Conservation (phyloP, 2,329 filamentous ascomycete genomes). For the Venturia effusa region DNA sequence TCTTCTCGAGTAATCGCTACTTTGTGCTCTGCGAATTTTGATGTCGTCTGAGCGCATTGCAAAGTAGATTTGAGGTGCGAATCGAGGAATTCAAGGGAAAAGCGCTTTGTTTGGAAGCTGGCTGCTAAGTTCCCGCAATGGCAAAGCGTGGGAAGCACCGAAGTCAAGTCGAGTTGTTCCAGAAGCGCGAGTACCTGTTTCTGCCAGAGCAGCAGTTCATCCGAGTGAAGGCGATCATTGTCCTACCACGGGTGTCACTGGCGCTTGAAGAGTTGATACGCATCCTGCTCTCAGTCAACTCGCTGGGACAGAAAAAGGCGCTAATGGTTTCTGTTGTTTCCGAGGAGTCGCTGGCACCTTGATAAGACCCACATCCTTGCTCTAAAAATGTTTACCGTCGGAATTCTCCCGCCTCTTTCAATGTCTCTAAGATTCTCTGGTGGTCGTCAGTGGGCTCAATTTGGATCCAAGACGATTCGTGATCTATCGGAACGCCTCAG, state of each 20-base stretch:
- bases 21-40: too few species aligned
- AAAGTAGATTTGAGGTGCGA: too few species aligned
- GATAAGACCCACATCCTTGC: not conserved
- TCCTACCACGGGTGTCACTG: not conserved
- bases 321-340: not conserved
- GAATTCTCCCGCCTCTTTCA: not conserved
- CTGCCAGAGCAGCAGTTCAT: not conserved
- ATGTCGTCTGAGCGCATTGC: too few species aligned
- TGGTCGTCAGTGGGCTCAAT: not conserved
- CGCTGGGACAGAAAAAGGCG: not conserved
- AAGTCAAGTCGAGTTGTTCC: too few species aligned
- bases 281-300: not conserved
- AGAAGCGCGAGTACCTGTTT: not conserved
- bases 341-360: too few species aligned
- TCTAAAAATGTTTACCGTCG: not conserved
- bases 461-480: too few species aligned
- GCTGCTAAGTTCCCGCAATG: too few species aligned
- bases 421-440: not conserved
- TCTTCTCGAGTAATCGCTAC: too few species aligned
- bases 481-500: not conserved
- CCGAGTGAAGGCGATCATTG: not conserved
- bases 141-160: too few species aligned
- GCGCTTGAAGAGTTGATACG: not conserved
- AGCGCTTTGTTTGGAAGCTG: too few species aligned
- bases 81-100: too few species aligned